Percentiles rank a stretch among this genome's conserved stretches.
These are phyloP conservation scores for Chloropicon primus DNA, from an alignment of 139 green algal genomes.

Conservation along the genomic window DNA sequence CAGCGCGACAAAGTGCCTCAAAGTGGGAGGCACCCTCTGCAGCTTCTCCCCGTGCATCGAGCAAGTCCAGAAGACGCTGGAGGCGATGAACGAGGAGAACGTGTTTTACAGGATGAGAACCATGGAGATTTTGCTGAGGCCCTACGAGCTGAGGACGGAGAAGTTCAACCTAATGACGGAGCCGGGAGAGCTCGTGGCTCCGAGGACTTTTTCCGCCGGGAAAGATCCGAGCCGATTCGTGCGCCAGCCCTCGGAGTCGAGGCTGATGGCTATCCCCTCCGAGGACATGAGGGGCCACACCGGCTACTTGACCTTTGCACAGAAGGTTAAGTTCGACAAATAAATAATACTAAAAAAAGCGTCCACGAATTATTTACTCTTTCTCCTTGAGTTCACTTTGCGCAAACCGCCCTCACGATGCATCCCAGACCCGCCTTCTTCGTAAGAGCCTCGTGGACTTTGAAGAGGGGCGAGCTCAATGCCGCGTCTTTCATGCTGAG, in stretches of 20 bases:
- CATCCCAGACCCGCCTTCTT: background rate
- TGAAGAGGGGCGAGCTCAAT: background rate
- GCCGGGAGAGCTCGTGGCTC: background rate
- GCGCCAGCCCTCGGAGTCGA: background rate
- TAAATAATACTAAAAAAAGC: background rate
- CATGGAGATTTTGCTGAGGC: constrained; percentile 68
- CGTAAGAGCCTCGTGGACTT: background rate
- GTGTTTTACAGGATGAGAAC: constrained; percentile 58
- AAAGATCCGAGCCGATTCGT: background rate
- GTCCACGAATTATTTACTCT: too few species aligned
- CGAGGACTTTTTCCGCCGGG: too few species aligned
- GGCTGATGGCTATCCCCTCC: constrained; percentile 29
- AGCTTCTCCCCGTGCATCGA: constrained; percentile 98
- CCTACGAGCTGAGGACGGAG: constrained; percentile 51
- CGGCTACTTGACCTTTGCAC: constrained; percentile 76
- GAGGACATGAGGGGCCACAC: constrained; percentile 63
- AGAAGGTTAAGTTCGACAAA: background rate
- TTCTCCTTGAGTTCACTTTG: too few species aligned
- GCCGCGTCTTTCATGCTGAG: background rate
- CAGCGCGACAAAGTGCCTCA: constrained; percentile 46
- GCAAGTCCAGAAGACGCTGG: constrained; percentile 56
- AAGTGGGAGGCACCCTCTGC: constrained; percentile 60
- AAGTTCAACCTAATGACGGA: background rate
- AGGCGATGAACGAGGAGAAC: constrained; percentile 29
- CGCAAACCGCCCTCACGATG: background rate